Evolutionary conservation across 768 basidiomycete genomes (phyloP), one percentile per base, ranked within the genome.

Genomic region (Lanmaoa pseudosensibilis): DNA sequence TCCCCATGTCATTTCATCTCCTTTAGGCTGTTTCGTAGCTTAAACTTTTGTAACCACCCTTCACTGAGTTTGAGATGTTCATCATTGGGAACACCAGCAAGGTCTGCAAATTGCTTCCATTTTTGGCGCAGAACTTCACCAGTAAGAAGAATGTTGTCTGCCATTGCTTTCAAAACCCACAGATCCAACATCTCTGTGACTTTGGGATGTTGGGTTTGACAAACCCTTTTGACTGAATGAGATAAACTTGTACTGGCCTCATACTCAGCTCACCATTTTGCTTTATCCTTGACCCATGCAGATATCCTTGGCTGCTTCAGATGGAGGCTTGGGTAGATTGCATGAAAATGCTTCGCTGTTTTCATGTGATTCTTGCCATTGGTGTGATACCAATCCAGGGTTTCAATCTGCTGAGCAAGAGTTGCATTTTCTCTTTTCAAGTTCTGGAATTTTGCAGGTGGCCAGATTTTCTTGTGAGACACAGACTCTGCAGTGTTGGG

Each of bases 111-210:
- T 2, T 3, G 1, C 4, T 13, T 63, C 69, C 72, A 76, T 58
- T 78, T 77, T 33, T 72, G 62, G 0, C 49, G 40, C 40, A 79
- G 57, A 13, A 75, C 68, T n/a, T 41, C 9, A 2, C 46, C 54
- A 33, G 46, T 55, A 3, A 55, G 21, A n/a, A 48, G 0, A 0
- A 55, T 70, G 3, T 25, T 32, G 13, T 60, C 46, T 1, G 21
- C 47, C 59, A 60, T 45, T 10, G 72, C 76, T 43, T 74, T 69
- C 19, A 58, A 59, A 11, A 76, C 67, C 75, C 76, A 77, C 0
- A 75, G 55, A 1, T 73, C 60, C 61, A 77, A 40, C 70, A 74
- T 74, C 25, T 75, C 69, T 0, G 57, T 58, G 1, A 78, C 62
- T 39, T 75, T 67, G 3, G 73, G 73, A 40, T 73, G 69, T 34